These are phyloP conservation scores for Debaryomyces sp. DNA, from an alignment of 1,139 yeast species.

Conservation along the genomic window DNA sequence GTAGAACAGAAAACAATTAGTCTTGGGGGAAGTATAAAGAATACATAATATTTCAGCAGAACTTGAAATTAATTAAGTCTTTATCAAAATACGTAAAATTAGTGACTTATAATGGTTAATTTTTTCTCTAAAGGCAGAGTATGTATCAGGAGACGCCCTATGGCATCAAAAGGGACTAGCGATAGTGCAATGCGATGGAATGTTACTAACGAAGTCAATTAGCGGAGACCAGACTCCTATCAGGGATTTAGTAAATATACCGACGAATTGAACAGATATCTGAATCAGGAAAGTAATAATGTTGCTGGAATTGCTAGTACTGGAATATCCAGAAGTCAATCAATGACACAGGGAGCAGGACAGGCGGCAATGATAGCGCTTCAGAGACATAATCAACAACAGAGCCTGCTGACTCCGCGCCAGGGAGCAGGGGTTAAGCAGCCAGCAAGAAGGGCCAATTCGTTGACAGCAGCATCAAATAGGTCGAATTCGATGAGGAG, in stretches of 20 bases:
- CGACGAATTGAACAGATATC: constrained; percentile 34
- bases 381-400: constrained; percentile 28
- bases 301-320: constrained; percentile 30
- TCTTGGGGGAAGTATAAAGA: neutral
- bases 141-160: constrained; percentile 10
- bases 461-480: constrained; percentile 17
- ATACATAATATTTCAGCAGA: neutral
- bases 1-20: neutral
- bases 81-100: neutral
- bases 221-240: constrained; percentile 17
- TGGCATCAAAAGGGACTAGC: neutral
- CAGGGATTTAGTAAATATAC: constrained; percentile 46
- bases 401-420: constrained; percentile 8
- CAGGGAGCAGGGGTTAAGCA: neutral
- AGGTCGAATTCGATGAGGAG: constrained; percentile 37
- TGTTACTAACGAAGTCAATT: constrained; percentile 3
- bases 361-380: constrained; percentile 49
- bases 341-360: constrained; percentile 39
- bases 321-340: constrained; percentile 23
- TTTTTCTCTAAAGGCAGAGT: constrained; percentile 18
- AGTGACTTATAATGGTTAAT: constrained; percentile 10
- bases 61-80: neutral
- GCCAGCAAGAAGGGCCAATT: constrained; percentile 12
- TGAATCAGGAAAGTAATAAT: constrained; percentile 13
- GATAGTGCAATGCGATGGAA: neutral